phyloP scores from a whole-genome alignment of 2,329 filamentous ascomycete species.

The Sordariomycetes sp. region DNA sequence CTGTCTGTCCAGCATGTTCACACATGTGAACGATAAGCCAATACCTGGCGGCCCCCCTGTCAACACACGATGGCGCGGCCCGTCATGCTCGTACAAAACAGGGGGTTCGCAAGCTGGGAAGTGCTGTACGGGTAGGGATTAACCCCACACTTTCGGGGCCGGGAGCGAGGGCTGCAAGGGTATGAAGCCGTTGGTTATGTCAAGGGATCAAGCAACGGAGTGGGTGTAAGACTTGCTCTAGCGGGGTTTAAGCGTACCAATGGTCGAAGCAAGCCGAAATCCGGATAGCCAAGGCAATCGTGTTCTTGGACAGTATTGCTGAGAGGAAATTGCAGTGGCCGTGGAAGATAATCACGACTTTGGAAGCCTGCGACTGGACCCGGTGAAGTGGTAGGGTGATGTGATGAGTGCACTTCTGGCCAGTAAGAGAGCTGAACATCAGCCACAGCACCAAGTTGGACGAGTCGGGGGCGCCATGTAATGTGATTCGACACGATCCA shows the following conservation, averaged over 20 bases:
- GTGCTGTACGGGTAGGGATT: not conserved
- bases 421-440: not conserved
- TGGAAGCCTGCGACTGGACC: not conserved
- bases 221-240: not conserved
- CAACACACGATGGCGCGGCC: not conserved
- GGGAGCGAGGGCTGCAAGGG: not conserved
- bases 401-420: constrained; percentile 1
- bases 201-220: not conserved
- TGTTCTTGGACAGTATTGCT: not conserved
- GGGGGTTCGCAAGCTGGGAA: not conserved
- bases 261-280: not conserved
- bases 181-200: not conserved
- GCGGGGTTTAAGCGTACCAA: not conserved
- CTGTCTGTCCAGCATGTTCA: not conserved
- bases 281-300: not conserved
- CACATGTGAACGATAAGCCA: not conserved
- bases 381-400: not conserved
- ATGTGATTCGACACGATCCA: not conserved
- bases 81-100: not conserved
- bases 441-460: not conserved
- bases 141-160: not conserved
- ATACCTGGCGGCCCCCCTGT: not conserved
- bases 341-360: not conserved
- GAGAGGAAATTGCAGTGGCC: not conserved
- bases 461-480: not conserved